These are phyloP conservation scores for Pilatotrama ljubarskyi DNA, from an alignment of 768 basidiomycete genomes.

Conservation along the genomic window DNA sequence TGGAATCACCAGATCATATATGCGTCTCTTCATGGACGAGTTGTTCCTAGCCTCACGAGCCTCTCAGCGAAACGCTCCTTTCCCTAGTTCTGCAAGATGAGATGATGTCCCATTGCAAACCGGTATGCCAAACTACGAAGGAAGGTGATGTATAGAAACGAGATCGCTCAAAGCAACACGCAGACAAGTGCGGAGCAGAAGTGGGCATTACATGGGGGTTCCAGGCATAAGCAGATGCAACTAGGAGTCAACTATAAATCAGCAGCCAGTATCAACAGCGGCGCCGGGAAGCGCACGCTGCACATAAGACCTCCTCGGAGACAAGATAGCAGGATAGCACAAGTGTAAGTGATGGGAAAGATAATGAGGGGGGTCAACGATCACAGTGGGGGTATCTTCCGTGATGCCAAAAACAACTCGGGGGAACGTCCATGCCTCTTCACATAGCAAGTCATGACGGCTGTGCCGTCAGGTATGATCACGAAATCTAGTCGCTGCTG, in stretches of 20 bases:
- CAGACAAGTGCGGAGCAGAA: background rate
- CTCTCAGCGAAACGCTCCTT: no score
- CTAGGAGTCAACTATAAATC: background rate
- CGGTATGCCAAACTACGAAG: background rate
- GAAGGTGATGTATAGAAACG: slow-evolving; percentile 9
- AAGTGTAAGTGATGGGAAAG: background rate
- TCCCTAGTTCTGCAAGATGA: background rate
- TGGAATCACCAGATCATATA: no score
- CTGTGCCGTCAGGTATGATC: slow-evolving; percentile 12
- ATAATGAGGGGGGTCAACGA: background rate
- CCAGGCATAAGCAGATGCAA: slow-evolving; percentile 2
- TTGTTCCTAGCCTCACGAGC: no score
- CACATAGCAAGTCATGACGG: background rate
- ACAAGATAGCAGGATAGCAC: slow-evolving; percentile 10
- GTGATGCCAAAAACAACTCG: slow-evolving; percentile 1
- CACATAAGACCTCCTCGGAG: background rate
- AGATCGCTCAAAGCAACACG: slow-evolving; percentile 1
- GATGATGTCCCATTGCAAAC: background rate
- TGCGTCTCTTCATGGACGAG: no score
- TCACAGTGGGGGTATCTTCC: slow-evolving; percentile 19
- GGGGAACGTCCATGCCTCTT: slow-evolving; percentile 11
- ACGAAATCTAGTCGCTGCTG: slow-evolving; percentile 1
- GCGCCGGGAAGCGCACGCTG: background rate
- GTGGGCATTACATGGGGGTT: slow-evolving; percentile 12
- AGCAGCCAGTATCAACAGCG: background rate